phyloP scores from a whole-genome alignment of 2,329 filamentous ascomycete genomes.

The Scytalidium lignicola region DNA sequence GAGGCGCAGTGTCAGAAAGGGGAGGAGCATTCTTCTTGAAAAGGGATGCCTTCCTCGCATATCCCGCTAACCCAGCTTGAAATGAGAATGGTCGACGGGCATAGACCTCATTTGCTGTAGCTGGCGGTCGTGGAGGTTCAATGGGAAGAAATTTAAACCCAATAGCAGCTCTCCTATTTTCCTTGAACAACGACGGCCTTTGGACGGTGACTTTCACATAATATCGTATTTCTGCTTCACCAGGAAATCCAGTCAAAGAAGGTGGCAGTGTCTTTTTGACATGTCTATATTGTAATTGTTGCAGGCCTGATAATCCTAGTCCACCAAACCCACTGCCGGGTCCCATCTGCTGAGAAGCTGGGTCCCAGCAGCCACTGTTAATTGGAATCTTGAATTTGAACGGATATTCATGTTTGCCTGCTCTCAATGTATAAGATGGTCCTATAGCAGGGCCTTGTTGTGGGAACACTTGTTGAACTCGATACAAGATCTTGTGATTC shows the following conservation, averaged over 20 bases:
- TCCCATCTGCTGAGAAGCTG: constrained; percentile 41
- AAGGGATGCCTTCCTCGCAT: constrained; percentile 24
- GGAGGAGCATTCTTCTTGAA: constrained; percentile 22
- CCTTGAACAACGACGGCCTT: constrained; percentile 81
- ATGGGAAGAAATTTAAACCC: constrained; percentile 88
- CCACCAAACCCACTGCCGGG: constrained; percentile 7
- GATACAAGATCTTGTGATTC: constrained; percentile 71
- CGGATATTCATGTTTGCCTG: constrained; percentile 24
- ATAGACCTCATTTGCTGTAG: constrained; percentile 72
- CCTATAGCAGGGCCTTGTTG: constrained; percentile 10
- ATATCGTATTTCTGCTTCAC: constrained; percentile 85
- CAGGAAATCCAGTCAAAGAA: constrained; percentile 79
- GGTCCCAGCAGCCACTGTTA: constrained; percentile 59
- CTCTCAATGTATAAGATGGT: constrained; percentile 52
- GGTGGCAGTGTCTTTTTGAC: constrained; percentile 82
- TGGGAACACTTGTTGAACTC: constrained; percentile 69
- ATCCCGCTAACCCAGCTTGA: constrained; percentile 30
- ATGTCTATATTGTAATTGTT: background rate
- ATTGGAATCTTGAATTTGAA: constrained; percentile 33
- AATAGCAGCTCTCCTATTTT: constrained; percentile 68
- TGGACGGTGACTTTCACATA: constrained; percentile 94
- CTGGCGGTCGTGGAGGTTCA: constrained; percentile 71
- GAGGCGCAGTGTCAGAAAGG: constrained; percentile 49
- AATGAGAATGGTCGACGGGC: constrained; percentile 67
- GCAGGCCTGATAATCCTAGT: constrained; percentile 27